phyloP scores from a whole-genome alignment of 768 basidiomycete species.

The Boletales sp. region DNA sequence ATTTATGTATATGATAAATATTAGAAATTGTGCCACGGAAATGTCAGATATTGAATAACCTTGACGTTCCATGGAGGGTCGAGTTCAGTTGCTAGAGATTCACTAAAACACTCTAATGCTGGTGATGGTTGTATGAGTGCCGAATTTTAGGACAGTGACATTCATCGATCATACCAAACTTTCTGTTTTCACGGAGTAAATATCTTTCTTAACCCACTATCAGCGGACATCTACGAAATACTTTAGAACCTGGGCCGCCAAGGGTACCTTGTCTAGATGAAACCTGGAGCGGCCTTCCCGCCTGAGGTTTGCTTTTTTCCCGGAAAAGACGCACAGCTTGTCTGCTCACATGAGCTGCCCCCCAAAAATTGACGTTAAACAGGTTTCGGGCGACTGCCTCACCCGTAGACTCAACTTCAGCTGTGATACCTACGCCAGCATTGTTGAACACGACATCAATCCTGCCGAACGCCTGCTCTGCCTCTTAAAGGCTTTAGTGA shows the following conservation, averaged over 20 bases:
- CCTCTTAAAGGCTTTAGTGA: slow-evolving; percentile 26
- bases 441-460: slow-evolving; percentile 38
- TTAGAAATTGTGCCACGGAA: not conserved
- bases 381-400: slow-evolving; percentile 28
- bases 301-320: slow-evolving; percentile 34
- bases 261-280: slow-evolving; percentile 32
- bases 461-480: slow-evolving; percentile 26
- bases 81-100: slow-evolving; percentile 7
- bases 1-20: not conserved
- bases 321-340: slow-evolving; percentile 34
- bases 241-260: slow-evolving; percentile 20
- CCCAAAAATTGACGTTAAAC: slow-evolving; percentile 38
- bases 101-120: slow-evolving; percentile 15
- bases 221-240: slow-evolving; percentile 19
- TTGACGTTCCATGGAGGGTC: slow-evolving; percentile 18
- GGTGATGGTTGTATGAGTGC: not conserved
- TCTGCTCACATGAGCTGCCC: slow-evolving; percentile 25
- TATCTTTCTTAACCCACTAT: not conserved
- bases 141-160: no score
- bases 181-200: slow-evolving; percentile 3
- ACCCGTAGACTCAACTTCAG: slow-evolving; percentile 34
- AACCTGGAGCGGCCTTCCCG: slow-evolving; percentile 38
- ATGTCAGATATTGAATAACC: not conserved
- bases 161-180: slow-evolving; percentile 13
- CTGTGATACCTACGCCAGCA: slow-evolving; percentile 24